A percentile compares a stretch with the other conserved stretches of the same genome.
phyloP scores from a whole-genome alignment of 495 filamentous ascomycete species.

The Penicillium coprophilum region DNA sequence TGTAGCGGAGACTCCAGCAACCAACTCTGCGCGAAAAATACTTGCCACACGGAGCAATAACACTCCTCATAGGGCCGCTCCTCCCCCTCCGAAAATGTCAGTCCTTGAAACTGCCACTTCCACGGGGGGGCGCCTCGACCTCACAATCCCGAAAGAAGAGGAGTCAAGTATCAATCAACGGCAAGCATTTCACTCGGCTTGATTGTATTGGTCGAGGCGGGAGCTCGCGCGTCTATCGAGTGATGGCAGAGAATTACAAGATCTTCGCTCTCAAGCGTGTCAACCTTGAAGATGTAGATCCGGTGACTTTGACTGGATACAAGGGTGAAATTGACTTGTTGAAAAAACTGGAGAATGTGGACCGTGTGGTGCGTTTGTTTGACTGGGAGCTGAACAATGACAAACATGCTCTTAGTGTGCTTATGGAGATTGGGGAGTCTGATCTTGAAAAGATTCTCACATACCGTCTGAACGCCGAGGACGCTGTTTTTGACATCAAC shows the following conservation, averaged over 20 bases:
- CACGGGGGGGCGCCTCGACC: constrained; percentile 70
- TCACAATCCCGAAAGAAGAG: constrained; percentile 72
- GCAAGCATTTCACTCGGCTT: constrained; percentile 82
- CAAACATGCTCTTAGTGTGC: constrained; percentile 79
- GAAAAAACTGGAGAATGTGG: constrained; percentile 74
- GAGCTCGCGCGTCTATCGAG: constrained; percentile 89
- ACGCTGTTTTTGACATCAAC: constrained; percentile 74
- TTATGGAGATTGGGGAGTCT: constrained; percentile 99
- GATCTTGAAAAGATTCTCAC: constrained; percentile 86
- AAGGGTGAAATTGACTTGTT: constrained; percentile 97
- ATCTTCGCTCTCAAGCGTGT: constrained; percentile 93
- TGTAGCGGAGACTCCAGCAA: constrained; percentile 39
- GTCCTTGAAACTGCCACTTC: constrained; percentile 88
- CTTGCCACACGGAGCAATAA: constrained; percentile 74
- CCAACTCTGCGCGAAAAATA: constrained; percentile 64
- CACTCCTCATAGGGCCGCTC: constrained; percentile 78
- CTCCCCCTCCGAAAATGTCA: constrained; percentile 90
- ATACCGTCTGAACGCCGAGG: constrained; percentile 67
- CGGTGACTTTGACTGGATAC: constrained; percentile 77
- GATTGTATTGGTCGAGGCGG: constrained; percentile 91
- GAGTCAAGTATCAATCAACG: constrained; percentile 81
- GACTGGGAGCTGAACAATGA: constrained; percentile 92
- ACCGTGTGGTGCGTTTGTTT: constrained; percentile 83
- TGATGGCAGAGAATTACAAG: constrained; percentile 94
- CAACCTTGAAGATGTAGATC: constrained; percentile 85